Percentiles rank a stretch among this genome's conserved stretches.
phyloP scores from a whole-genome alignment of 345 rosid species.

The Boechera retrofracta region DNA sequence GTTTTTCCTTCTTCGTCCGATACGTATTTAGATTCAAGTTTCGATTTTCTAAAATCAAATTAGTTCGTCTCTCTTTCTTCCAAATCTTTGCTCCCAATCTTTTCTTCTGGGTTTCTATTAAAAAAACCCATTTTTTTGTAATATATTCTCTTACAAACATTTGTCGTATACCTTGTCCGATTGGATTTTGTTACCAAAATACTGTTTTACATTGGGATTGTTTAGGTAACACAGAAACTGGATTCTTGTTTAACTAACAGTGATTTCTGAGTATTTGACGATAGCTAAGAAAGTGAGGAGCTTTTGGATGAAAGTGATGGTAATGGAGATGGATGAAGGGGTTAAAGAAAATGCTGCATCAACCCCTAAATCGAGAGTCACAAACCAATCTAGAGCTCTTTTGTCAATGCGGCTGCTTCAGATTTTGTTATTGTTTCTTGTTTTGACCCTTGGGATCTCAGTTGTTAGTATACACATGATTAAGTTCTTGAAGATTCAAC shows the following conservation, averaged over 20 bases:
- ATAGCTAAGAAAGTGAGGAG: slow-evolving; percentile 27
- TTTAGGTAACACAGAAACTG: neutral
- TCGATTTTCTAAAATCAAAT: neutral
- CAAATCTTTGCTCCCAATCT: slow-evolving; percentile 3
- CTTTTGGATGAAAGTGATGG: slow-evolving; percentile 43
- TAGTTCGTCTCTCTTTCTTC: slow-evolving; percentile 4
- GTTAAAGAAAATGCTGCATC: slow-evolving; percentile 44
- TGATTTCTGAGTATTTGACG: neutral
- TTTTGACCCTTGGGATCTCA: slow-evolving; percentile 56
- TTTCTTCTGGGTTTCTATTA: neutral
- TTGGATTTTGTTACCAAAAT: slow-evolving; percentile 9
- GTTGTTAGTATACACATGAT: slow-evolving; percentile 55
- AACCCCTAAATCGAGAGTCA: slow-evolving; percentile 36
- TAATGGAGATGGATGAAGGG: slow-evolving; percentile 59
- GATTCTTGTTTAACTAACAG: slow-evolving; percentile 3
- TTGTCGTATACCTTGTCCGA: slow-evolving; percentile 3
- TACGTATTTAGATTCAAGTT: slow-evolving; percentile 23
- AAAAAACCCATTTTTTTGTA: neutral
- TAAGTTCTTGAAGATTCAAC: slow-evolving; percentile 49
- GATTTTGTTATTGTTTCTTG: slow-evolving; percentile 54
- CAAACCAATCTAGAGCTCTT: slow-evolving; percentile 47
- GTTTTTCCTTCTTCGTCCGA: slow-evolving; percentile 6
- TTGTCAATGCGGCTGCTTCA: slow-evolving; percentile 52
- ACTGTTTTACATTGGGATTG: slow-evolving; percentile 2
- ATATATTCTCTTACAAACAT: neutral